These are phyloP conservation scores for Alternaria sp. DNA, from an alignment of 2,329 filamentous ascomycete genomes.

Conservation along the genomic window DNA sequence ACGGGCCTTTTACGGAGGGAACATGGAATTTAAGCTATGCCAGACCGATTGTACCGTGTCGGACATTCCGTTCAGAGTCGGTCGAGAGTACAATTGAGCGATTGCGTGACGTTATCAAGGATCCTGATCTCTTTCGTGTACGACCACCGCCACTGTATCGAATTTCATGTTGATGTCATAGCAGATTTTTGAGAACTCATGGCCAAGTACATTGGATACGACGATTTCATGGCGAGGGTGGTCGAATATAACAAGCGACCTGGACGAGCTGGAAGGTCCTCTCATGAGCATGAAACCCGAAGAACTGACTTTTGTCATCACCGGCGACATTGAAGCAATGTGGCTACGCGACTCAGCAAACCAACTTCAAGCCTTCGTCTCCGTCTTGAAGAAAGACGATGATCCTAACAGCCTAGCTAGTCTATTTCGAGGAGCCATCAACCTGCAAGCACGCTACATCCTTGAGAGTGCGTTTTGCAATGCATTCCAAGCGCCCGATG, in stretches of 20 bases:
- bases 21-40: constrained; percentile 56
- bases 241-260: constrained; percentile 55
- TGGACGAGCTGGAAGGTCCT: constrained; percentile 5
- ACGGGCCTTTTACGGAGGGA: constrained; percentile 55
- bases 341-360: constrained; percentile 67
- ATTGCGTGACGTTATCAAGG: constrained; percentile 51
- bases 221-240: constrained; percentile 73
- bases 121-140: constrained; percentile 68
- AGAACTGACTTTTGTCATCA: constrained; percentile 68
- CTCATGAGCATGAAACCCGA: constrained; percentile 18
- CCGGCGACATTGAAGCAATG: constrained; percentile 66
- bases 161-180: background rate
- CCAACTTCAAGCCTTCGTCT: constrained; percentile 73
- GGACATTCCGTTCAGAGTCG: constrained; percentile 55
- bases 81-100: constrained; percentile 53
- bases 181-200: constrained; percentile 72
- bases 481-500: constrained; percentile 61
- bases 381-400: constrained; percentile 62
- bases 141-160: background rate
- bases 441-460: constrained; percentile 74
- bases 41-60: constrained; percentile 55
- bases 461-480: constrained; percentile 65
- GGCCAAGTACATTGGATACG: constrained; percentile 79
- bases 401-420: constrained; percentile 64
- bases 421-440: constrained; percentile 74